Conservation (phyloP, 352 stramenopile genomes). For the Phytopythium chamaehyphon region DNA sequence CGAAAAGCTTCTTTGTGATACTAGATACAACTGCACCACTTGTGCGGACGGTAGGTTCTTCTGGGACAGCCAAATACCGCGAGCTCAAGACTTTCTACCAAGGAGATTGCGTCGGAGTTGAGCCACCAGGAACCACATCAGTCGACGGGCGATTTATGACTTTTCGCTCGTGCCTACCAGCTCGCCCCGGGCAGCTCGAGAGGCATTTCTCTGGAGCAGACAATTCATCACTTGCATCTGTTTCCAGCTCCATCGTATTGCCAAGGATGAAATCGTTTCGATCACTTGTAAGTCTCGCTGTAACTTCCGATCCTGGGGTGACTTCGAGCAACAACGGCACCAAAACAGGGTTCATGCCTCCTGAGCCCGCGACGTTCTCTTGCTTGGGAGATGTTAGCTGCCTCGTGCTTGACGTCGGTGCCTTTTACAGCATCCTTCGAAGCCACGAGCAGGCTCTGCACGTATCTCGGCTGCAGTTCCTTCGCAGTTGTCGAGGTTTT, state of each 20-base stretch:
- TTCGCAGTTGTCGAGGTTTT: constrained; percentile 61
- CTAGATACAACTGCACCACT: constrained; percentile 36
- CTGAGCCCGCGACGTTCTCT: constrained; percentile 41
- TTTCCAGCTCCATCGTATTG: constrained; percentile 3
- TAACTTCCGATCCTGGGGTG: constrained; percentile 4
- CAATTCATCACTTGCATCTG: neutral
- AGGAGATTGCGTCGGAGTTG: constrained; percentile 48
- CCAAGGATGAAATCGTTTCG: constrained; percentile 9
- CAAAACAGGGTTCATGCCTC: constrained; percentile 9
- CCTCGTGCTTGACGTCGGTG: constrained; percentile 40
- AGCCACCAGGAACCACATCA: constrained; percentile 35
- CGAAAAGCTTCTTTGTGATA: constrained; percentile 41
- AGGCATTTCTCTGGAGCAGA: neutral
- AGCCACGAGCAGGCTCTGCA: constrained; percentile 41
- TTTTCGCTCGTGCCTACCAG: constrained; percentile 20
- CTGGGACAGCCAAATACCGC: constrained; percentile 29
- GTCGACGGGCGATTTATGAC: constrained; percentile 31
- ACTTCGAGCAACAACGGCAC: neutral
- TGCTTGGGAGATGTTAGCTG: constrained; percentile 52
- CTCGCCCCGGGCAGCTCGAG: constrained; percentile 4
- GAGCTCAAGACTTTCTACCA: constrained; percentile 56
- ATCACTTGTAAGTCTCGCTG: constrained; percentile 11
- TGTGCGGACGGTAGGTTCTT: constrained; percentile 37
- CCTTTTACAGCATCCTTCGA: constrained; percentile 46
- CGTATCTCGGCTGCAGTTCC: constrained; percentile 45